These are phyloP conservation scores for Raphanus hybrid DNA, from an alignment of 441 rosid species.

Conservation along the genomic window DNA sequence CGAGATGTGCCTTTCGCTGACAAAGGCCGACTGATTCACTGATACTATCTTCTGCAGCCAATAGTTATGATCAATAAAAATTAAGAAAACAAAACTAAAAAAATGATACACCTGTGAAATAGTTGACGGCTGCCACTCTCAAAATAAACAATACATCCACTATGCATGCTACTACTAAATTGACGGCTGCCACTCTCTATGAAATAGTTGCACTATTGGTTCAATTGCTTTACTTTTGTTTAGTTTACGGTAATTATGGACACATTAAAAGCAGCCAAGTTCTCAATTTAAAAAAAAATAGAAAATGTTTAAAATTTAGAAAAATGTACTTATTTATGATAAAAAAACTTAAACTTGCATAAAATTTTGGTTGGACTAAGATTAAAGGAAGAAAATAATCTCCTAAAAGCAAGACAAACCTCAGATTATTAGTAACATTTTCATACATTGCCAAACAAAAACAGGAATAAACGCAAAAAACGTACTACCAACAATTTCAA, in stretches of 20 bases:
- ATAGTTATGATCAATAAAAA: too few species aligned
- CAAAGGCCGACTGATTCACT: too few species aligned
- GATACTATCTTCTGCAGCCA: too few species aligned
- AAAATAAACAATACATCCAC: too few species aligned
- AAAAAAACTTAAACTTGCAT: not conserved
- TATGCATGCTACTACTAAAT: too few species aligned
- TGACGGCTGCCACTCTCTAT: too few species aligned
- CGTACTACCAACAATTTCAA: slow-evolving; percentile 25
- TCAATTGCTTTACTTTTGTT: too few species aligned
- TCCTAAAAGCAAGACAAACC: slow-evolving; percentile 35
- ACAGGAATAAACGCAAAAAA: slow-evolving; percentile 29
- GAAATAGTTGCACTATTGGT: too few species aligned
- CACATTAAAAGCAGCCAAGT: not conserved
- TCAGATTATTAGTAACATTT: slow-evolving; percentile 6
- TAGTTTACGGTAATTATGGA: not conserved
- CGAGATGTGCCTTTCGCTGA: too few species aligned
- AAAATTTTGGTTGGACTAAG: not conserved
- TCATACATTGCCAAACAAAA: slow-evolving; percentile 3
- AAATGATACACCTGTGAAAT: too few species aligned
- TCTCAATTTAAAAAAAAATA: not conserved
- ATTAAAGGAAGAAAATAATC: not conserved
- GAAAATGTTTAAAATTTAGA: not conserved
- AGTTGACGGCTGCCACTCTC: too few species aligned
- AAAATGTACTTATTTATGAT: not conserved
- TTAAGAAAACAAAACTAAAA: too few species aligned